A percentile compares a stretch with the other conserved stretches of the same genome.
Evolutionary conservation across 805 yeast species (phyloP).

Genomic region (Spathaspora sp.): DNA sequence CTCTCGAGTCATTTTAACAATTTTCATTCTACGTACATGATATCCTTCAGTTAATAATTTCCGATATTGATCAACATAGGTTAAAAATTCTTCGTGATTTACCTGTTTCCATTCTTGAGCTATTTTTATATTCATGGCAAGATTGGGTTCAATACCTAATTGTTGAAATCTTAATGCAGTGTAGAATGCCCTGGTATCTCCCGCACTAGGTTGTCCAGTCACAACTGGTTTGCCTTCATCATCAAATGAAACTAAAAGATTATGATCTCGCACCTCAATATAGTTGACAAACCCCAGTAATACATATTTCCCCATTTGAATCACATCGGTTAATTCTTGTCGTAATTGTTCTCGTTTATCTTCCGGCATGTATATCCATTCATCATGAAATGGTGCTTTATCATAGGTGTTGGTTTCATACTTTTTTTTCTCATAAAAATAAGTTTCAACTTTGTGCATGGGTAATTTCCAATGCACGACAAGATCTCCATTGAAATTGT

Average conservation of each 20-base stretch:
- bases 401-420: neutral
- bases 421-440: slow-evolving; percentile 1
- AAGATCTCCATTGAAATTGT: neutral
- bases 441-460: neutral
- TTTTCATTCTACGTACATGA: neutral
- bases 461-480: neutral
- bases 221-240: neutral
- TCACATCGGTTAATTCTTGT: neutral
- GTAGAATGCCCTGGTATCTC: neutral
- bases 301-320: neutral
- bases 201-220: neutral
- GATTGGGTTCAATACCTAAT: neutral
- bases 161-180: neutral
- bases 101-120: neutral
- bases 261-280: neutral
- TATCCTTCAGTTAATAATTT: neutral
- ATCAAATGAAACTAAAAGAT: neutral
- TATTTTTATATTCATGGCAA: neutral
- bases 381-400: neutral
- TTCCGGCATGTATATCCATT: slow-evolving; percentile 1
- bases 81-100: neutral
- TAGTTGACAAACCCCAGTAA: neutral
- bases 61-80: neutral
- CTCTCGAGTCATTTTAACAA: neutral
- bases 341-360: neutral